Conservation (phyloP, 306 rosid species). For the Acacia crassicarpa region DNA sequence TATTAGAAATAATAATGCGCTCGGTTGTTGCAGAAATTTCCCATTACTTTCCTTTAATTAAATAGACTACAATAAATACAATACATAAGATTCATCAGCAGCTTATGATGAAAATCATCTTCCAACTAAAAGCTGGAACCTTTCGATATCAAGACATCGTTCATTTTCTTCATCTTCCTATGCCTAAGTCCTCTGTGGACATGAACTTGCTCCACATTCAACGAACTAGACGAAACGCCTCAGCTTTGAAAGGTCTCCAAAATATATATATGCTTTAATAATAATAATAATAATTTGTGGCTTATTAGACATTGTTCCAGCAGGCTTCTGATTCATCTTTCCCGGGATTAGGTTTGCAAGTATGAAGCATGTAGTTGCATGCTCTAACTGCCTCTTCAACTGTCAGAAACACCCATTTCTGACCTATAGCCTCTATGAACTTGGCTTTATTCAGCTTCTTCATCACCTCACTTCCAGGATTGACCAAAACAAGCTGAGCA, state of each 20-base stretch:
- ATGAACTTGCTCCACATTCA: conserved; percentile 30
- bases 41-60: conserved; percentile 6
- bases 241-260: conserved; percentile 1
- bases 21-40: neutral
- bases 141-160: conserved; percentile 19
- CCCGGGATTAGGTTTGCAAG: conserved; percentile 43
- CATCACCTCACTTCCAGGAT: conserved; percentile 86
- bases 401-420: conserved; percentile 77
- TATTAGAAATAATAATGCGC: neutral
- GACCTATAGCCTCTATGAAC: conserved; percentile 67
- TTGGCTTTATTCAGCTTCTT: conserved; percentile 84
- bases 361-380: conserved; percentile 73
- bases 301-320: conserved; percentile 57
- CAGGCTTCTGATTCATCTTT: conserved; percentile 64
- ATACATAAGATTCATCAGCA: conserved; percentile 24
- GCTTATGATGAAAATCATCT: conserved; percentile 20
- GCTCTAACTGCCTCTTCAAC: conserved; percentile 92
- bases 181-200: conserved; percentile 23
- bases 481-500: conserved; percentile 71
- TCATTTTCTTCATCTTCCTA: conserved; percentile 7
- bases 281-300: neutral
- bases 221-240: conserved; percentile 3
- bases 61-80: conserved; percentile 11
- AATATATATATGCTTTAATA: neutral
- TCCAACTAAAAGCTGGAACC: conserved; percentile 24